Evolutionary conservation across 2,329 filamentous ascomycete genomes (phyloP).

Genomic region (Sporothrix sp.): DNA sequence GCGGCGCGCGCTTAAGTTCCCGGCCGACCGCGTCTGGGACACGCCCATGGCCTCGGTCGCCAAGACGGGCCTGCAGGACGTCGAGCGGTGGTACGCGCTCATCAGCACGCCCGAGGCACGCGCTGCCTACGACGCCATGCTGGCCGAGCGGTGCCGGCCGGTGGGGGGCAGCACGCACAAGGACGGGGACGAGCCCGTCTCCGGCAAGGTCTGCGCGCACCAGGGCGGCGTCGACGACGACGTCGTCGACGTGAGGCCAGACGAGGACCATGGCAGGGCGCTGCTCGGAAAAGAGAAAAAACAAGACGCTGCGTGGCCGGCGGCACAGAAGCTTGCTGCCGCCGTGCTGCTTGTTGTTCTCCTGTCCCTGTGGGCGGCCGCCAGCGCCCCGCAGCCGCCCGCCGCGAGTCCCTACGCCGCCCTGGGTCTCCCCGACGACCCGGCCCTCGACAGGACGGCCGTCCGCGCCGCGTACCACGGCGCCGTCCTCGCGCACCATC

Average conservation of each 20-base stretch:
- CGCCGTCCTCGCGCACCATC: neutral
- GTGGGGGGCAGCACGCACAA: neutral
- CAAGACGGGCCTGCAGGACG: slow-evolving; percentile 1
- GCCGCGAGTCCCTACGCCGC: neutral
- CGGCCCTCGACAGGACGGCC: neutral
- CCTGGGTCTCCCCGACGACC: neutral
- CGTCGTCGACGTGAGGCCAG: neutral
- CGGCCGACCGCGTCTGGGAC: neutral
- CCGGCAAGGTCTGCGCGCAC: too few relatives aligned
- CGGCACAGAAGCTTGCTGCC: too few relatives aligned
- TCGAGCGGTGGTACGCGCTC: neutral
- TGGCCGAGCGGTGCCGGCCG: neutral
- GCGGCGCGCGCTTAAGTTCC: neutral
- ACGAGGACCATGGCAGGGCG: neutral
- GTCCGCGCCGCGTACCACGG: neutral
- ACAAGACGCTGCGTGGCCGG: too few relatives aligned
- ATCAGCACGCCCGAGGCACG: neutral
- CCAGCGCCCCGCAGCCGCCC: neutral
- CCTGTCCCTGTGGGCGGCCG: neutral
- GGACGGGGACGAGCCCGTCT: too few relatives aligned
- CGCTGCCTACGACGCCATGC: neutral
- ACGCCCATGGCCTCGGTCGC: neutral
- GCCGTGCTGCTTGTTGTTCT: too few relatives aligned
- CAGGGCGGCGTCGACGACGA: too few relatives aligned
- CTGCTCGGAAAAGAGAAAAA: too few relatives aligned